phyloP scores from a whole-genome alignment of 352 stramenopile genomes.

The Phytophthora cajani region DNA sequence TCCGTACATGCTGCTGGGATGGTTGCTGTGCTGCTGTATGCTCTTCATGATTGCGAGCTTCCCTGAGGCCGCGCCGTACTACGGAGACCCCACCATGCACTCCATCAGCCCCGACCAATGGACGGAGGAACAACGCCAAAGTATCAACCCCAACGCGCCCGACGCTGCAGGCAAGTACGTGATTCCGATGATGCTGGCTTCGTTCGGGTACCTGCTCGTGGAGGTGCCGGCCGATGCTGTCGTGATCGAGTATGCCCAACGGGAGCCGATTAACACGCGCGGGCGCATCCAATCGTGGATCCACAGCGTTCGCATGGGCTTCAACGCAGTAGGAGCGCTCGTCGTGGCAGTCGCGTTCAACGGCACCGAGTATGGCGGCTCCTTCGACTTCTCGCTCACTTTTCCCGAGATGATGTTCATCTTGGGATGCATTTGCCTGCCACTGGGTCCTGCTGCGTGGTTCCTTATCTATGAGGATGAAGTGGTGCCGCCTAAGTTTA shows the following conservation, averaged over 20 bases:
- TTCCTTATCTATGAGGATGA: constrained; percentile 36
- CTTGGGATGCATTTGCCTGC: constrained; percentile 39
- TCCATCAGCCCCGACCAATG: constrained; percentile 33
- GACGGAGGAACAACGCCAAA: constrained; percentile 31
- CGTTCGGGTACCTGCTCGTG: constrained; percentile 60
- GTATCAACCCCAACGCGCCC: constrained; percentile 43
- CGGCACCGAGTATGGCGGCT: constrained; percentile 53
- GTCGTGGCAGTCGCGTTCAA: constrained; percentile 57
- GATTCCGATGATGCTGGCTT: constrained; percentile 69
- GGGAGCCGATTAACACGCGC: constrained; percentile 53
- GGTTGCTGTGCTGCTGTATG: constrained; percentile 52
- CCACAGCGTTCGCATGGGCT: constrained; percentile 52
- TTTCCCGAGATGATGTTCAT: constrained; percentile 62
- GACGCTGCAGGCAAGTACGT: constrained; percentile 54
- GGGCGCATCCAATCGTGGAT: constrained; percentile 60
- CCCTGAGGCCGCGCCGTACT: constrained; percentile 55
- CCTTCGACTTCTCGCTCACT: constrained; percentile 57
- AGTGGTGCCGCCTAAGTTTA: constrained; percentile 30
- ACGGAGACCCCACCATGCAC: constrained; percentile 36
- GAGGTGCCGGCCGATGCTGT: constrained; percentile 65
- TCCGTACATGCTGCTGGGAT: constrained; percentile 63
- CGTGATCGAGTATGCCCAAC: constrained; percentile 62
- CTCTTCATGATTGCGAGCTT: constrained; percentile 52
- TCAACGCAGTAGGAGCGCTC: constrained; percentile 47
- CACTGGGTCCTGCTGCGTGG: constrained; percentile 32